Base-by-base conservation (phyloP, 2,329 filamentous ascomycete genomes). In the Ramularia endophylla region DNA sequence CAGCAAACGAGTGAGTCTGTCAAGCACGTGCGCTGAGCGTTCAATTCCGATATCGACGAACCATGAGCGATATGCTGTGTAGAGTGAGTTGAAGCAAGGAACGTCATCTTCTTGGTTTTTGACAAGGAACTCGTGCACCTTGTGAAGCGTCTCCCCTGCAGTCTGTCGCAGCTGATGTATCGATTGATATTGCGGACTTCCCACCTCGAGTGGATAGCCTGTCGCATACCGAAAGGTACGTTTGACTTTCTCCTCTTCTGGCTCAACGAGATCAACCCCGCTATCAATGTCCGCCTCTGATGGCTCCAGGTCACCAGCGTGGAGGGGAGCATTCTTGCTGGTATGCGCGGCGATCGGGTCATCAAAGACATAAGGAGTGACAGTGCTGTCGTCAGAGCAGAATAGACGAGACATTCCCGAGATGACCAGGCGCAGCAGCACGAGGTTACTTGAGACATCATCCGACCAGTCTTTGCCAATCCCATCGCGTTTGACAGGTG, bases 391-490 rank as follows among this genome's bases (percentile, higher is more conserved):
- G 25, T 69, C 63, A 4, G 87, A 81, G 57, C 95, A 87, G 59
- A 98, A 97, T 8, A 98, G 72, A 1, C 85, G 82, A 6, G 90
- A 89, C 43, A 95, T 81, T 39, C 92, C 92, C 3, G 90, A 94
- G 18, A 94, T 80, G 32, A 95, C 80, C n/a, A 98, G 74, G 20
- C 90, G 77, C 11, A 98, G 72, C 38, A 95, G 81, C 9, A 90
- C 86, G 42, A 98, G 74, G 52, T 95, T 87, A 41, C 92, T 75
- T 2, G 88, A 90, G 19, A 97, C 83, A 62, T 98, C 94, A 61
- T 98, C 92, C 0, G 90, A 95, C 92, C 92, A 98, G 56, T 95
- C 90, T 65, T 97, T 98, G 54, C 94, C 94, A 62, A 90, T 95
- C 27, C 92, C 92, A 52, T 89, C 90, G 42, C 90, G 79, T 63